phyloP scores from a whole-genome alignment of 257 asterid species.

The Nicotiana tabacum region DNA sequence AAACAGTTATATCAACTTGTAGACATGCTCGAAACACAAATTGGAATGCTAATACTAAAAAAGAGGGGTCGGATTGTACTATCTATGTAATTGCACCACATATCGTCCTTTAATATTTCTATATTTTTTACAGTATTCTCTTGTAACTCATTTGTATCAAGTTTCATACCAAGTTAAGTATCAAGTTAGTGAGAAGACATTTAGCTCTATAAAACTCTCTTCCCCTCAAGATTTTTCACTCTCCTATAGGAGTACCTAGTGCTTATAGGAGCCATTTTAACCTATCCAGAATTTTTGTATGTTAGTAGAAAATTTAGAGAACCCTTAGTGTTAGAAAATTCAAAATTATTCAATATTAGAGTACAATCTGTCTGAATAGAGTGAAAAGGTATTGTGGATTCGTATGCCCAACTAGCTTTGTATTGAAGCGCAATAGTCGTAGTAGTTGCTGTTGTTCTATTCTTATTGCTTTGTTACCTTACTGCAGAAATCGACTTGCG shows the following conservation, averaged over 20 bases:
- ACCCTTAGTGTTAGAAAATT: neutral
- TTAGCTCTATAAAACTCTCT: neutral
- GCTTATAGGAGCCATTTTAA: neutral
- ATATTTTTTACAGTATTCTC: too few species aligned
- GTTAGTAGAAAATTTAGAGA: neutral
- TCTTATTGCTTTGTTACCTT: constrained; percentile 9
- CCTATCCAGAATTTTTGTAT: neutral
- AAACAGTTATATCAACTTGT: too few species aligned
- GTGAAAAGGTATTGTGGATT: neutral
- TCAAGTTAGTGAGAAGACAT: too few species aligned
- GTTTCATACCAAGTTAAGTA: too few species aligned
- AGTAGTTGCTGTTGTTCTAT: neutral
- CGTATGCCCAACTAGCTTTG: neutral
- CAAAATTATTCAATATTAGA: neutral
- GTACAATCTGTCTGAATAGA: neutral
- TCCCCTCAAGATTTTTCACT: neutral
- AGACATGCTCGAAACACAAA: too few species aligned
- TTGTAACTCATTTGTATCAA: too few species aligned
- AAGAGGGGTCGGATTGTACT: too few species aligned
- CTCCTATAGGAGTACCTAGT: neutral
- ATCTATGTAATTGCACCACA: too few species aligned
- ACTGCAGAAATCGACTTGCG: constrained; percentile 72
- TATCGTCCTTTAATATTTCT: too few species aligned
- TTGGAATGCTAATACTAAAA: too few species aligned
- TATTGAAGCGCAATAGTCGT: neutral